phyloP scores from a whole-genome alignment of 2,329 filamentous ascomycete species.

The Orbilia quercus region DNA sequence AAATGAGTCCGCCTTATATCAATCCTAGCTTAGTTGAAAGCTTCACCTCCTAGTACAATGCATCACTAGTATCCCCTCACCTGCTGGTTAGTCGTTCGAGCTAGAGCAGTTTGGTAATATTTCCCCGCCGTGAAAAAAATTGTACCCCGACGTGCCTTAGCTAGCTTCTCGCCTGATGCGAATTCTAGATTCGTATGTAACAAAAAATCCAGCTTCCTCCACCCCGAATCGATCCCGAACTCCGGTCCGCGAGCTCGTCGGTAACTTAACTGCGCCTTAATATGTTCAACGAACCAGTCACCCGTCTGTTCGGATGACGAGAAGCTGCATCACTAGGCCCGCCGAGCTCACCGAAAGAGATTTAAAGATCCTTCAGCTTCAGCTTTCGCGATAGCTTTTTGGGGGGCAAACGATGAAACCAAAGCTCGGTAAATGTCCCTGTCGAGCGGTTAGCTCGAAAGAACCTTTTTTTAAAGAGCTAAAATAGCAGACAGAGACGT shows the following conservation, averaged over 20 bases:
- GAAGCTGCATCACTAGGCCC: conserved; percentile 30
- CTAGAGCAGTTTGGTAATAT: conserved; percentile 25
- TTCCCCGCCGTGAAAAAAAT: conserved; percentile 7
- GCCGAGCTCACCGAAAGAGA: conserved; percentile 33
- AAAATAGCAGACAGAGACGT: too few species aligned
- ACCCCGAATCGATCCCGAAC: conserved; percentile 36
- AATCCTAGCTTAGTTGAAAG: conserved; percentile 29
- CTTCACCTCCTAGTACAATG: conserved; percentile 3
- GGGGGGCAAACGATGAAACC: not conserved
- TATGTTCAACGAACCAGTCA: conserved; percentile 41
- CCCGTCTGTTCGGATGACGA: conserved; percentile 23
- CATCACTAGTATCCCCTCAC: too few species aligned
- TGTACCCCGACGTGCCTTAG: conserved; percentile 6
- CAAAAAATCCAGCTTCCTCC: too few species aligned
- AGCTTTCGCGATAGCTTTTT: not conserved
- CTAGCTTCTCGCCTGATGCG: too few species aligned
- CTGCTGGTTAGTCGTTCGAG: too few species aligned
- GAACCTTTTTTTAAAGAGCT: too few species aligned
- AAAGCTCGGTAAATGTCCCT: conserved; percentile 28
- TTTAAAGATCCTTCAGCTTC: conserved; percentile 12
- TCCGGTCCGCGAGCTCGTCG: conserved; percentile 52
- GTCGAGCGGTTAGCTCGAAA: conserved; percentile 23
- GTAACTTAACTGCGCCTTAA: conserved; percentile 32
- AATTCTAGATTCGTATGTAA: too few species aligned
- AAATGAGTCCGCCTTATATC: conserved; percentile 28